Evolutionary conservation across 1,139 yeast species (phyloP).

Genomic region (Geotrichum aggregatum): DNA sequence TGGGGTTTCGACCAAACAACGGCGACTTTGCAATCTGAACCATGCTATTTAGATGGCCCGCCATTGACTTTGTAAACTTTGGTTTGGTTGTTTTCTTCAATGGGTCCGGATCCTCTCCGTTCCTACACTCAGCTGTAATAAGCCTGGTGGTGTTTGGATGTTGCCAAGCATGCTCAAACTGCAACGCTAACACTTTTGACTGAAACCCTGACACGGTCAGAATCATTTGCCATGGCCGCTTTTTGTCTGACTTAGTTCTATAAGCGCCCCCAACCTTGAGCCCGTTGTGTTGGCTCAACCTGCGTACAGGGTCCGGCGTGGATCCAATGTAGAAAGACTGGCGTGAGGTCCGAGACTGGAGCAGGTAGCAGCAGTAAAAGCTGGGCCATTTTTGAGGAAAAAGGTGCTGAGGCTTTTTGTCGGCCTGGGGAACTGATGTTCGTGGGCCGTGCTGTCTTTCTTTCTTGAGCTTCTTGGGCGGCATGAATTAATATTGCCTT

Average conservation of each 20-base stretch:
- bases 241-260: conserved; percentile 52
- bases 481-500: too few species aligned
- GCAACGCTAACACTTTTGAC: conserved; percentile 63
- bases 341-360: conserved; percentile 55
- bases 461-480: too few species aligned
- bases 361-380: conserved; percentile 64
- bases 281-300: conserved; percentile 78
- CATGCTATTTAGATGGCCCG: conserved; percentile 3
- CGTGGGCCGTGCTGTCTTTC: too few species aligned
- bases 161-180: conserved; percentile 73
- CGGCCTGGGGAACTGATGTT: too few species aligned
- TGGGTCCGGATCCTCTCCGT: background rate
- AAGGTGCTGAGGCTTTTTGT: conserved; percentile 9
- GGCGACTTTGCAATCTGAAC: background rate
- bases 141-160: conserved; percentile 63
- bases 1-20: conserved; percentile 8
- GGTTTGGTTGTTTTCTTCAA: background rate
- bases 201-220: conserved; percentile 67
- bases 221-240: conserved; percentile 71
- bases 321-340: conserved; percentile 69
- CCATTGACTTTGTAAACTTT: conserved; percentile 1
- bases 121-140: background rate
- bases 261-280: conserved; percentile 62
- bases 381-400: conserved; percentile 11
- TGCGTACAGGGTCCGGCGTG: conserved; percentile 64